Base-by-base conservation (phyloP, 805 yeast species). In the Ogataea siamensis region DNA sequence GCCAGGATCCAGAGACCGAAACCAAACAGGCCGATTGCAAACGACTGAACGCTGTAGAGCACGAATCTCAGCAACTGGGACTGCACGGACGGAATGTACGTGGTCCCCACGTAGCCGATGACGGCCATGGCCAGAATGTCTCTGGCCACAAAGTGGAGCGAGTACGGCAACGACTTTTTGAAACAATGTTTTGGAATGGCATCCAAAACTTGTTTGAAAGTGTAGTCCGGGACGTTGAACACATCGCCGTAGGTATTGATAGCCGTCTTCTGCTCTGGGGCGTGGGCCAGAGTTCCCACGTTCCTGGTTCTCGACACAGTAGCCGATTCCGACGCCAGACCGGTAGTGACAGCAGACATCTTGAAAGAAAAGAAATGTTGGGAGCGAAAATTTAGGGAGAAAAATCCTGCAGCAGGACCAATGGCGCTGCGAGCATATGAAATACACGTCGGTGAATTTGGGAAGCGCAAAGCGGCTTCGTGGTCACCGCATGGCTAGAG, bases 181-280 rank as follows among this genome's bases (percentile, higher is more conserved):
- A 76, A 78, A 51, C 84, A 78, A 46, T 76, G 76, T 44, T 71
- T 69, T 47, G 84, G 84, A 48, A 78, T 77, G 24, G 77, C 78
- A 34, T 67, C 64, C 42, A 78, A 61, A 37, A 78, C 68, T 42
- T 77, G 80, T 57, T 71, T 73, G 54, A 78, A 76, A 43, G 80
- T 62, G 61, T 64, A 78, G 50, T 78, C 80, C n/a, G 84, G 84
- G 4, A 72, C 83, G 35, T 68, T 66, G 57, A 77, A 78, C 16
- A 63, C 71, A 17, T 72, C 66, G 33, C 84, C 84, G 43, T 62
- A 51, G 14, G 79, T 69, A 53, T 75, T 75, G 34, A 68, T 62
- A 23, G 80, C 76, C n/a, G 57, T 50, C 14, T 44, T 43, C 28
- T 34, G 35, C 10, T 31, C 42, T 26, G 26, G 8, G 14, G 8